A percentile compares a stretch with the other conserved stretches of the same genome.
These are phyloP conservation scores for Cutaneotrichosporon mucoides DNA, from an alignment of 1,284 basidiomycete genomes.

Conservation along the genomic window DNA sequence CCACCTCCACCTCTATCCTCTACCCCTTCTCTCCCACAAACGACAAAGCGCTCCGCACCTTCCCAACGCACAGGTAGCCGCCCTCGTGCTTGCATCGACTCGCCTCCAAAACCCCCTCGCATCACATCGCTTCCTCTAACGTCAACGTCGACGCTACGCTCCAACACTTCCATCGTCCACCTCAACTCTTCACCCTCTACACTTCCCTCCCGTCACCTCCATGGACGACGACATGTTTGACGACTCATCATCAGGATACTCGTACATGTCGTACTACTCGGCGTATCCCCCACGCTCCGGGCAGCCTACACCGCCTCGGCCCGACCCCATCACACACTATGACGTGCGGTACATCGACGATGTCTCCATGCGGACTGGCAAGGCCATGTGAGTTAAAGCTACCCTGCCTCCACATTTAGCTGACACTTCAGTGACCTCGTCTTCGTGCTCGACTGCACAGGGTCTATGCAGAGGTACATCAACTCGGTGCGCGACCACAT, in stretches of 20 bases:
- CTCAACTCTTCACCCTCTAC: neutral
- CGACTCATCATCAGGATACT: conserved; percentile 16
- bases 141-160: neutral
- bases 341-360: conserved; percentile 34
- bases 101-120: neutral
- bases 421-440: conserved; percentile 66
- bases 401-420: conserved; percentile 3
- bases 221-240: conserved; percentile 44
- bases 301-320: conserved; percentile 25
- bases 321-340: conserved; percentile 33
- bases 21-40: too few species aligned
- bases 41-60: too few species aligned
- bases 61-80: too few species aligned
- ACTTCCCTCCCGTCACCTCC: neutral
- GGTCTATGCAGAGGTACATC: conserved; percentile 54
- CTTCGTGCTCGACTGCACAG: conserved; percentile 86
- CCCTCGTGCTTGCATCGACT: too few species aligned
- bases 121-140: neutral
- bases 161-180: neutral
- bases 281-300: conserved; percentile 24
- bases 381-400: conserved; percentile 39
- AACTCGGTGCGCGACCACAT: conserved; percentile 91
- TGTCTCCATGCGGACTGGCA: conserved; percentile 28
- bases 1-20: too few species aligned
- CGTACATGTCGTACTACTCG: conserved; percentile 28